Evolutionary conservation across 495 filamentous ascomycete species (phyloP), one percentile per base, ranked within the genome.

Genomic region (Massariosphaeria phaeospora): DNA sequence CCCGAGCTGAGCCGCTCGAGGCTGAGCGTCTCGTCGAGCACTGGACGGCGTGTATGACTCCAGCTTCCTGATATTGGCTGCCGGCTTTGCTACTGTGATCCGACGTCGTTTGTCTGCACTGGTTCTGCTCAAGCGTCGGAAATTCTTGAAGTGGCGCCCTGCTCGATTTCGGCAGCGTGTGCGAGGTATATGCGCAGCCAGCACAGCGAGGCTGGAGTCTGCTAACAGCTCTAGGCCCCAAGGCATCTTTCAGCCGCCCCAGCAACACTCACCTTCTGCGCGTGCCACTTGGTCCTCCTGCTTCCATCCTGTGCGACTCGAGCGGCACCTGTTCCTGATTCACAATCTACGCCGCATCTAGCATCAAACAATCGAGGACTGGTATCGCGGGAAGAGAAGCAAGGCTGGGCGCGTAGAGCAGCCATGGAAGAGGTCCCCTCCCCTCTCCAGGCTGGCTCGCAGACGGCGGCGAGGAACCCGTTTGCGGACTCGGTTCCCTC

Each of bases 371-470:
- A 12, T 6, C 21, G 24, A 30, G 25, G n/a, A n/a, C 21, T 15
- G 26, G 9, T 12, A 33, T 47, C 15, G 1, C 9, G 34, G 27
- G 26, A 20, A 21, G 15, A 47, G 43, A 47, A 29, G 17, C 15
- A 6, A 15, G 11, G 15, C 23, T 11, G 12, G 21, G 39, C 42
- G 33, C 21, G 17, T 31, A 54, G 35, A 43, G 18, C 34, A n/a
- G 34, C 24, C 40, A 63, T 63, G 61, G 61, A 58, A 41, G 49
- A 31, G 17, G 54, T 63, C 2, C 61, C 55, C 15, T 49, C 49
- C 48, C 61, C 55, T 21, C 54, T 58, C 30, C 43, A 52, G n/a
- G 47, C 59, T 17, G 61, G 61, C 35, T 46, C 61, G 46, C 55
- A 55, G 12, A 51, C 47, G 20, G 23, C 23, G 33, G 36, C 34